Evolutionary conservation across 768 basidiomycete species (phyloP).

Genomic region (Lactifluus piperatus): DNA sequence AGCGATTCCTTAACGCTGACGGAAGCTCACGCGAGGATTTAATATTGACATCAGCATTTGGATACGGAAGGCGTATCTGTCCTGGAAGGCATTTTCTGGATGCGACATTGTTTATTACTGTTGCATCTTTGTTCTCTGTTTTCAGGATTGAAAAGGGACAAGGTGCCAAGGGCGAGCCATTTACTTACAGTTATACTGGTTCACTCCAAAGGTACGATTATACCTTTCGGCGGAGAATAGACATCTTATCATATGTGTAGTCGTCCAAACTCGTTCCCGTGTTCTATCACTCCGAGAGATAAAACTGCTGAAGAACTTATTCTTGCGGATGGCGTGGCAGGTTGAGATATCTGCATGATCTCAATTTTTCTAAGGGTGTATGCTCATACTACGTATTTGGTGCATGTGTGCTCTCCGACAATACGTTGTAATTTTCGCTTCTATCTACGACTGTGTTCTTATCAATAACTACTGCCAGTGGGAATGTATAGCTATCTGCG

Average conservation of each 20-base stretch:
- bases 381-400: too few species aligned
- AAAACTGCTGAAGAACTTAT: neutral
- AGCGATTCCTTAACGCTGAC: constrained; percentile 2
- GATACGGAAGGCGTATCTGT: constrained; percentile 20
- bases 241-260: neutral
- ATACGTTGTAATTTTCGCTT: too few species aligned
- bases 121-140: constrained; percentile 7
- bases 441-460: too few species aligned
- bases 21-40: neutral
- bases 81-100: constrained; percentile 18
- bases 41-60: constrained; percentile 10
- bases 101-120: neutral
- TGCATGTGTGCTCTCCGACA: too few species aligned
- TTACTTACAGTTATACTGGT: neutral
- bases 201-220: neutral
- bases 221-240: neutral
- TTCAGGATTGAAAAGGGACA: neutral
- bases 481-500: too few species aligned
- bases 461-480: too few species aligned
- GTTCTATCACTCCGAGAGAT: constrained; percentile 2
- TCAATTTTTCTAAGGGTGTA: too few species aligned
- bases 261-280: neutral
- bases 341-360: neutral
- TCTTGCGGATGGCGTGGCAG: neutral
- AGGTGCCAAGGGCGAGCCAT: neutral